phyloP scores from a whole-genome alignment of 2,329 filamentous ascomycete species.

The Neonectria neomacrospora region DNA sequence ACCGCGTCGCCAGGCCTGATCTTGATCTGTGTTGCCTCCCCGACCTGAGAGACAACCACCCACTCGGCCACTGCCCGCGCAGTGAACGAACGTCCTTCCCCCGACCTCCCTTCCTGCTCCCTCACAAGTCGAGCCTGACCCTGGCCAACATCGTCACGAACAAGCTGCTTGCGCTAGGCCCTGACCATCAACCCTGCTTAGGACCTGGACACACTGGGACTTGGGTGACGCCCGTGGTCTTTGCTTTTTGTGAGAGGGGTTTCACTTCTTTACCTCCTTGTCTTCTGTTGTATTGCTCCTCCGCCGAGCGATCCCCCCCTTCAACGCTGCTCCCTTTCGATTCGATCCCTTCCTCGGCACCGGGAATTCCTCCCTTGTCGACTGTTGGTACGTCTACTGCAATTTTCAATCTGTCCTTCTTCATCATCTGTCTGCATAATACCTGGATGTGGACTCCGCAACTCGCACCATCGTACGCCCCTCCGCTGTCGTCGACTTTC shows the following conservation, averaged over 20 bases:
- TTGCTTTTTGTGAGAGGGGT: constrained; percentile 45
- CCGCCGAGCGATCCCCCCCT: constrained; percentile 34
- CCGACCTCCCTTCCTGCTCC: constrained; percentile 13
- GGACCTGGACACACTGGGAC: constrained; percentile 32
- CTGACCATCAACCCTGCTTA: constrained; percentile 35
- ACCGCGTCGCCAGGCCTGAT: constrained; percentile 33
- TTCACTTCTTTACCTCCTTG: constrained; percentile 43
- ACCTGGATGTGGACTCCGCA: constrained; percentile 26
- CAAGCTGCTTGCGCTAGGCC: constrained; percentile 38
- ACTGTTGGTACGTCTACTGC: constrained; percentile 34
- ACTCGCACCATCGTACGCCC: constrained; percentile 25
- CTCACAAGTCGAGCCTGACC: constrained; percentile 30
- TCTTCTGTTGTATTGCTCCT: constrained; percentile 39
- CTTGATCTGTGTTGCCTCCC: constrained; percentile 39
- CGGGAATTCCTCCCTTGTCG: constrained; percentile 28
- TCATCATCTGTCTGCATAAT: constrained; percentile 22
- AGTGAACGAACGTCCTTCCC: neutral
- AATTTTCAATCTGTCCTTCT: constrained; percentile 24
- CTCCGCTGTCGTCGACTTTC: constrained; percentile 21
- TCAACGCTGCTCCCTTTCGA: constrained; percentile 39
- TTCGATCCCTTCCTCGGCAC: constrained; percentile 27
- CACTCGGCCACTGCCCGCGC: neutral
- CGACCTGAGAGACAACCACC: constrained; percentile 12
- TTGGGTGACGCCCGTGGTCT: constrained; percentile 27
- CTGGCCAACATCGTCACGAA: constrained; percentile 39